A percentile compares a stretch with the other conserved stretches of the same genome.
These are phyloP conservation scores for Aspergillus felis DNA, from an alignment of 2,329 filamentous ascomycete species.

Conservation along the genomic window DNA sequence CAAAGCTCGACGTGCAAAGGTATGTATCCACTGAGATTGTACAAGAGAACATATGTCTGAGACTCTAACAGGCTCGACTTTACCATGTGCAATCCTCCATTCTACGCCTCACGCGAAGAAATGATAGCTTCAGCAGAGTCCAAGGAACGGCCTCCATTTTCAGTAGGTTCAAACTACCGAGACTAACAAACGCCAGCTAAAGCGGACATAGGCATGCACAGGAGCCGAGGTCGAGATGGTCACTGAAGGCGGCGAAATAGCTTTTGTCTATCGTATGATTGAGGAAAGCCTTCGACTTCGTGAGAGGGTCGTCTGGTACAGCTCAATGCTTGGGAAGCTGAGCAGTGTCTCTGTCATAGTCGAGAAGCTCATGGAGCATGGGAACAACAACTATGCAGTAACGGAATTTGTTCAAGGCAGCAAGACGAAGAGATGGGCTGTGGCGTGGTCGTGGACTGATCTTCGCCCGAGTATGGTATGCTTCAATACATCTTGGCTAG, in stretches of 20 bases:
- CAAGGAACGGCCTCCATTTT: conserved; percentile 66
- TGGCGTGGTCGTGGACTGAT: conserved; percentile 79
- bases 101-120: conserved; percentile 73
- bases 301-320: conserved; percentile 76
- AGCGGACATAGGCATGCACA: conserved; percentile 52
- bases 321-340: conserved; percentile 81
- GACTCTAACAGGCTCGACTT: conserved; percentile 61
- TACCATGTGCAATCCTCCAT: conserved; percentile 91
- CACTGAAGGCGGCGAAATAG: conserved; percentile 69
- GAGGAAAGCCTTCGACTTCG: conserved; percentile 61
- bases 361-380: conserved; percentile 52
- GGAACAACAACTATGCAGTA: conserved; percentile 74
- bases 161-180: conserved; percentile 48
- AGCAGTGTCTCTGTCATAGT: conserved; percentile 63
- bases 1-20: conserved; percentile 27
- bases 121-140: conserved; percentile 60
- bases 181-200: not conserved
- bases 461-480: conserved; percentile 58
- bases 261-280: conserved; percentile 69
- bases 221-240: conserved; percentile 85
- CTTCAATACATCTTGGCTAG: not conserved
- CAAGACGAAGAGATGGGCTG: conserved; percentile 78
- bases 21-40: conserved; percentile 6
- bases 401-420: conserved; percentile 73
- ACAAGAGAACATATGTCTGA: conserved; percentile 4